phyloP scores from a whole-genome alignment of 2,329 filamentous ascomycete genomes.

The Harringtonia aguacate region DNA sequence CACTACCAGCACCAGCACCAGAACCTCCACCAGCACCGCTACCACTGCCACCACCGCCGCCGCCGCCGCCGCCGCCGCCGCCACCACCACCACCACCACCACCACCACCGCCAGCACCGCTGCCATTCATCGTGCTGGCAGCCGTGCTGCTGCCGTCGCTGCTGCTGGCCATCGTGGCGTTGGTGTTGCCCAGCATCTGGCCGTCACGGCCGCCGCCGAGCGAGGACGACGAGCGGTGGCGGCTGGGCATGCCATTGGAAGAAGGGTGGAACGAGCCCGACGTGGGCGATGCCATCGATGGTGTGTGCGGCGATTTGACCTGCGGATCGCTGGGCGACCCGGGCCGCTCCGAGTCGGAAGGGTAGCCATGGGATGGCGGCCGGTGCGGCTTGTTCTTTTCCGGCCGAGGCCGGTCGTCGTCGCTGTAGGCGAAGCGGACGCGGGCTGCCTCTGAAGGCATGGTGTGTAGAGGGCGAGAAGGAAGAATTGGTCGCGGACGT shows the following conservation, averaged over 20 bases:
- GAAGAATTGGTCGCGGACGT: no score
- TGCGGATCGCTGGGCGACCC: constrained; percentile 30
- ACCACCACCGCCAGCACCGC: constrained; percentile 3
- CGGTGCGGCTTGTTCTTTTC: constrained; percentile 31
- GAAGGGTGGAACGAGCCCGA: constrained; percentile 27
- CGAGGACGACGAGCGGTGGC: constrained; percentile 22
- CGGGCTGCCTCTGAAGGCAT: constrained; percentile 39
- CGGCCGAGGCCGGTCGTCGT: constrained; percentile 29
- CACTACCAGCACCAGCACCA: constrained; percentile 1
- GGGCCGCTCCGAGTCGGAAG: constrained; percentile 38
- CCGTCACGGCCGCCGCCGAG: constrained; percentile 3
- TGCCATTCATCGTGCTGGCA: constrained; percentile 8
- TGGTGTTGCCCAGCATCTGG: neutral
- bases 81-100: constrained; percentile 6
- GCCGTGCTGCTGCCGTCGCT: constrained; percentile 13
- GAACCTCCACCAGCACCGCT: constrained; percentile 6
- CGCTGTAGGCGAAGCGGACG: constrained; percentile 44
- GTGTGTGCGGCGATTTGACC: constrained; percentile 21
- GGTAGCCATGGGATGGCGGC: constrained; percentile 20
- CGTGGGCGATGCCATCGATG: constrained; percentile 24
- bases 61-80: constrained; percentile 12
- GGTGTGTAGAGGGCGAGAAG: no score
- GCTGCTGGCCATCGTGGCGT: neutral
- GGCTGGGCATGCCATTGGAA: constrained; percentile 30
- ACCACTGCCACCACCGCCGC: constrained; percentile 15